Percentiles rank a stretch among this genome's conserved stretches.
These are phyloP conservation scores for Xerocomus spinulosus DNA, from an alignment of 768 basidiomycete genomes.

Conservation along the genomic window DNA sequence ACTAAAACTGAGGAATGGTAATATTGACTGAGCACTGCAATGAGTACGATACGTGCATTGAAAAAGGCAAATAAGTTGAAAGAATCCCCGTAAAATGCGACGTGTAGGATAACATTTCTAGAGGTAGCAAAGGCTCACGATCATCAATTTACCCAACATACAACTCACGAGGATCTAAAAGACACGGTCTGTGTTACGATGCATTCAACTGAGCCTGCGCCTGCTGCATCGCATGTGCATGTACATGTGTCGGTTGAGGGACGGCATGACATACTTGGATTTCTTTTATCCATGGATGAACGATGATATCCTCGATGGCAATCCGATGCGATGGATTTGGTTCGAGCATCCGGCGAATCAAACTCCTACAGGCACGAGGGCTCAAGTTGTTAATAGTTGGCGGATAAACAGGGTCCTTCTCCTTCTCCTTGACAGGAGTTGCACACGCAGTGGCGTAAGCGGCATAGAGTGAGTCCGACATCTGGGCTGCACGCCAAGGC, in stretches of 20 bases:
- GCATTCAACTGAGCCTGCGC: conserved; percentile 41
- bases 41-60: conserved; percentile 18
- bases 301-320: conserved; percentile 76
- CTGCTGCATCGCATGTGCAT: conserved; percentile 61
- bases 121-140: conserved; percentile 3
- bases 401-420: conserved; percentile 33
- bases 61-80: conserved; percentile 2
- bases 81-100: conserved; percentile 3
- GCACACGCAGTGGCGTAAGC: conserved; percentile 55
- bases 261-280: conserved; percentile 81
- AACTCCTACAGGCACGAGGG: conserved; percentile 75
- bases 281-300: conserved; percentile 70
- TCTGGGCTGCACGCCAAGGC: conserved; percentile 94
- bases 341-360: conserved; percentile 93
- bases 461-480: conserved; percentile 73
- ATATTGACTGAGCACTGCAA: conserved; percentile 18
- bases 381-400: conserved; percentile 85
- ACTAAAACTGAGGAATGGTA: conserved; percentile 9
- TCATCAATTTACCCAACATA: neutral
- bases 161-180: neutral
- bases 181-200: conserved; percentile 4
- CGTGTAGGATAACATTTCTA: conserved; percentile 22
- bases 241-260: conserved; percentile 62
- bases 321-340: conserved; percentile 79
- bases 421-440: conserved; percentile 27